These are phyloP conservation scores for Echinosophora koreensis DNA, from an alignment of 306 rosid genomes.

Conservation along the genomic window DNA sequence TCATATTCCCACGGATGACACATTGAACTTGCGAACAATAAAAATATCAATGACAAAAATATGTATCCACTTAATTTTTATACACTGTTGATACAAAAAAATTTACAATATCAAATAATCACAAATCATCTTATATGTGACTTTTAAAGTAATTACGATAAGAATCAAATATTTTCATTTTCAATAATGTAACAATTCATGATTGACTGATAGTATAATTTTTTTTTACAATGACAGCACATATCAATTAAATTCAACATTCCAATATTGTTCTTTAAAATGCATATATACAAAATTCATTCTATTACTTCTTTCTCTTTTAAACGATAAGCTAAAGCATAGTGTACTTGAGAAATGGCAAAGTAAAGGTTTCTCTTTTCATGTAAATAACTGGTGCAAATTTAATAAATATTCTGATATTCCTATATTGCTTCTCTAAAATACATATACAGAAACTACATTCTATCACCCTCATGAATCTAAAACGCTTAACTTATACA, in stretches of 20 bases:
- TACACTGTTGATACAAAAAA: too few species aligned
- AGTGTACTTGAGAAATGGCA: conserved; percentile 1
- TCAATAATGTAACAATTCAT: too few species aligned
- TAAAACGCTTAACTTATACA: conserved; percentile 22
- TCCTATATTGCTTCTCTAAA: too few species aligned
- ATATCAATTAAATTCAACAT: too few species aligned
- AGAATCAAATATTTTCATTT: too few species aligned
- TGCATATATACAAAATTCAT: too few species aligned
- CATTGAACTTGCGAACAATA: background rate
- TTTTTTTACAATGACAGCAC: too few species aligned
- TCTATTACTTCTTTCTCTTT: too few species aligned
- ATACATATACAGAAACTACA: background rate
- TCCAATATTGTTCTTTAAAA: background rate
- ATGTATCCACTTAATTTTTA: background rate
- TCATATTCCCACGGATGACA: background rate
- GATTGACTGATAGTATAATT: too few species aligned
- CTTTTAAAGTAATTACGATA: too few species aligned
- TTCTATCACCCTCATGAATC: conserved; percentile 15
- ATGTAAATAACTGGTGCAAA: conserved; percentile 18
- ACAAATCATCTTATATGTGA: too few species aligned
- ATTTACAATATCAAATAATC: too few species aligned
- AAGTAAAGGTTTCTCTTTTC: conserved; percentile 7
- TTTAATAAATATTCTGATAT: background rate
- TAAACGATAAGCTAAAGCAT: conserved; percentile 28
- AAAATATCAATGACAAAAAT: background rate